Conservation (phyloP, 257 asterid genomes). For the Rauvolfia tetraphylla region DNA sequence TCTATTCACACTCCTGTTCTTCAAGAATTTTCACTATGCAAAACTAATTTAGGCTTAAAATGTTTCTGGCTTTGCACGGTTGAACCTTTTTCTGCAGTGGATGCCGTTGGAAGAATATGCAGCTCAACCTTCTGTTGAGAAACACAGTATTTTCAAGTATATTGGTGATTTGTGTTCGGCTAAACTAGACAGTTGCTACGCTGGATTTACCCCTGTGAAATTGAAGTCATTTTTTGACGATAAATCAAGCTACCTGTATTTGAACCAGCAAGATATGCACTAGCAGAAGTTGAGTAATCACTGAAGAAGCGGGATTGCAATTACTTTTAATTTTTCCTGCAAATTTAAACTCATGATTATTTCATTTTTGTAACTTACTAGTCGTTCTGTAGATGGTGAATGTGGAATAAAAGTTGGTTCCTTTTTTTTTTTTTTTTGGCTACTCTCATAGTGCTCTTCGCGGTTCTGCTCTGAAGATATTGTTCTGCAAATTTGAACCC, state of each 20-base stretch:
- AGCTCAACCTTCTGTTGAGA: conserved; percentile 39
- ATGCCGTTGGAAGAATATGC: conserved; percentile 69
- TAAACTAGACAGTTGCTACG: conserved; percentile 40
- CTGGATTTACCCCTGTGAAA: conserved; percentile 53
- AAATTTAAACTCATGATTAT: neutral
- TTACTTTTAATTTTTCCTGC: neutral
- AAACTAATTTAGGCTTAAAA: neutral
- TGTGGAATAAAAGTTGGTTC: neutral
- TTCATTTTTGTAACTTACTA: neutral
- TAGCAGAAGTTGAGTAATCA: conserved; percentile 11
- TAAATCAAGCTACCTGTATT: conserved; percentile 47
- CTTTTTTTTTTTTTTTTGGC: neutral
- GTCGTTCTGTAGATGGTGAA: neutral
- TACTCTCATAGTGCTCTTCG: neutral
- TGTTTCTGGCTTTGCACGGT: neutral
- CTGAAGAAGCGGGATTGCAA: neutral
- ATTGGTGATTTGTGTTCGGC: conserved; percentile 52
- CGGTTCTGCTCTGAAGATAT: neutral
- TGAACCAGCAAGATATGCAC: conserved; percentile 42
- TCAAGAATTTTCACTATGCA: neutral
- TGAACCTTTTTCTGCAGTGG: conserved; percentile 39
- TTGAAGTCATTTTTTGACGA: conserved; percentile 33
- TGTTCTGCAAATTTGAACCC: neutral
- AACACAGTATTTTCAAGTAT: conserved; percentile 43
- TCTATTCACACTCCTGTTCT: neutral